Conservation (phyloP, 148 eudicot species). For the Diospyros kaki region DNA sequence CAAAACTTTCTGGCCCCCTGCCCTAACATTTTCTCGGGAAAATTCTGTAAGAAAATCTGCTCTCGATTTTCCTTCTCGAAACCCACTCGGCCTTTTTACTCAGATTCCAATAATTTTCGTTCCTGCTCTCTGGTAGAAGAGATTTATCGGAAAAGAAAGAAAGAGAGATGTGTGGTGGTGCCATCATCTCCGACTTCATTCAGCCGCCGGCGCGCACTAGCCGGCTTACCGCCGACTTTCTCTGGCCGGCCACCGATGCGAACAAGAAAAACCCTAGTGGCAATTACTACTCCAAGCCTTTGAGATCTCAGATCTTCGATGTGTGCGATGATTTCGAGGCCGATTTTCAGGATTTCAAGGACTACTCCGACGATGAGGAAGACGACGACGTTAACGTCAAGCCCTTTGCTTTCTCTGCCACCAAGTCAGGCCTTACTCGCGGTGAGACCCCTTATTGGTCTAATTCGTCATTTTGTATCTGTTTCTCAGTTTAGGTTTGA, state of each 20-base stretch:
- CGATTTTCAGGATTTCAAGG: conserved; percentile 71
- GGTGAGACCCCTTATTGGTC: conserved; percentile 21
- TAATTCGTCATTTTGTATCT: neutral
- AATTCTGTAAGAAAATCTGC: neutral
- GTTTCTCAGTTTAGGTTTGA: neutral
- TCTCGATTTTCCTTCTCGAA: neutral
- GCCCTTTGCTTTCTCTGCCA: conserved; percentile 36
- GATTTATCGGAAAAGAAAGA: neutral
- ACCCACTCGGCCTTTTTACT: neutral
- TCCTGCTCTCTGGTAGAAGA: neutral
- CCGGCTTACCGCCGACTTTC: conserved; percentile 42
- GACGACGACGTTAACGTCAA: conserved; percentile 15
- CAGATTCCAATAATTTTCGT: neutral
- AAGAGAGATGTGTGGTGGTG: conserved; percentile 80
- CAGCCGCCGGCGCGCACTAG: conserved; percentile 29
- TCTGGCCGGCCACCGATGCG: conserved; percentile 41
- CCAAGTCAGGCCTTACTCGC: conserved; percentile 21
- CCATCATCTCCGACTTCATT: conserved; percentile 60
- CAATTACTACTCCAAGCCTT: conserved; percentile 46
- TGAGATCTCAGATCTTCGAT: conserved; percentile 39
- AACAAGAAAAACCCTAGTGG: conserved; percentile 14
- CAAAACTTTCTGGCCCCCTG: neutral
- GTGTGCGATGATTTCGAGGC: conserved; percentile 70
- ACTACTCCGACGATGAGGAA: conserved; percentile 29
- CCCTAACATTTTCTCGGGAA: neutral